Evolutionary conservation across 2,329 filamentous ascomycete genomes (phyloP).

Genomic region (Coniella vitis): DNA sequence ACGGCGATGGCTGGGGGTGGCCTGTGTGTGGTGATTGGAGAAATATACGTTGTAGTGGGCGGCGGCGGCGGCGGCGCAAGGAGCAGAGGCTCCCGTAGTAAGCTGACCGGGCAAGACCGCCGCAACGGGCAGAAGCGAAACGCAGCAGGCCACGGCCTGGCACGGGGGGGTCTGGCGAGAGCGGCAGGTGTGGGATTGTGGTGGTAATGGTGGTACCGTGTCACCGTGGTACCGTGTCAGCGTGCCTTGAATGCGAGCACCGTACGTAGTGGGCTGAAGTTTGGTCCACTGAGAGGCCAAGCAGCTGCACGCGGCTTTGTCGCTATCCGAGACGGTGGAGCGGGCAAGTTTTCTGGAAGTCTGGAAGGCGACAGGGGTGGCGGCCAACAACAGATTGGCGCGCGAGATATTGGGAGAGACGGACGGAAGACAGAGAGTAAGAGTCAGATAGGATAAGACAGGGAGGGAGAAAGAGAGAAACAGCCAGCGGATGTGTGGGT

Average conservation of each 20-base stretch:
- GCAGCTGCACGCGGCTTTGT: conserved; percentile 6
- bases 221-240: too few species aligned
- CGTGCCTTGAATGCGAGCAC: not conserved
- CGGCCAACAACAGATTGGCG: not conserved
- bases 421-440: too few species aligned
- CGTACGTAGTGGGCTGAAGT: not conserved
- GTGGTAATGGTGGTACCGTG: too few species aligned
- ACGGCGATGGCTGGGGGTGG: too few species aligned
- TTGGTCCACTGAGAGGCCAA: not conserved
- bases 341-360: not conserved
- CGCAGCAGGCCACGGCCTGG: not conserved
- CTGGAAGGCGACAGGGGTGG: conserved; percentile 21
- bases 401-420: too few species aligned
- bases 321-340: conserved; percentile 1
- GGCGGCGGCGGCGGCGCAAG: not conserved
- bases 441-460: not conserved
- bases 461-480: not conserved
- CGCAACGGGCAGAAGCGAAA: not conserved
- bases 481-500: not conserved
- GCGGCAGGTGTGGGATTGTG: not conserved
- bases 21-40: too few species aligned
- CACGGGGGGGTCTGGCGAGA: not conserved
- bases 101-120: not conserved
- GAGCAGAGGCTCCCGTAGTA: not conserved
- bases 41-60: too few species aligned